These are phyloP conservation scores for Suillus lakei DNA, from an alignment of 768 basidiomycete genomes.

Conservation along the genomic window DNA sequence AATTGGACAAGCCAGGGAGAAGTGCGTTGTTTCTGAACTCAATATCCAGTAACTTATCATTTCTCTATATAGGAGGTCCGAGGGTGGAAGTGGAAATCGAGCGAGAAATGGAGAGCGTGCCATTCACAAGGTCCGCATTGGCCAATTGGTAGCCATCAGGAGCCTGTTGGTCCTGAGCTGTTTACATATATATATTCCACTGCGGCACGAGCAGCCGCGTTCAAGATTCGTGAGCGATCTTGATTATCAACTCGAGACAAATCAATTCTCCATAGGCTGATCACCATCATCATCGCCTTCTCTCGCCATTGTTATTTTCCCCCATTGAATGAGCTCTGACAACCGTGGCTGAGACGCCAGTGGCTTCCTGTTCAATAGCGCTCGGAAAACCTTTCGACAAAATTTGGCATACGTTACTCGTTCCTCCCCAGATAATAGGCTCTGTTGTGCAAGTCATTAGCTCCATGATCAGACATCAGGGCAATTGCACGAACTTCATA, in stretches of 20 bases:
- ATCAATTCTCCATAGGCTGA: conserved; percentile 2
- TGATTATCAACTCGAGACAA: neutral
- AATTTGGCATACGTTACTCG: conserved; percentile 39
- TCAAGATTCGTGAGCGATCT: neutral
- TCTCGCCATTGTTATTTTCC: conserved; percentile 17
- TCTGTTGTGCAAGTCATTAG: conserved; percentile 17
- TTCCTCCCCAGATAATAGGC: conserved; percentile 14
- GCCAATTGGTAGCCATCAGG: conserved; percentile 53
- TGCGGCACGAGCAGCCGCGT: neutral
- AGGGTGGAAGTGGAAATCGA: conserved; percentile 97
- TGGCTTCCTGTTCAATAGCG: conserved; percentile 34
- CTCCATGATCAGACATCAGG: neutral
- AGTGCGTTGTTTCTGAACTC: conserved; percentile 46
- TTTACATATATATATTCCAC: neutral
- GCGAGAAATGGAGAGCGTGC: conserved; percentile 79
- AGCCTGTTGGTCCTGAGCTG: neutral
- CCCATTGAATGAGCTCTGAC: conserved; percentile 38
- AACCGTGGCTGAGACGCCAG: conserved; percentile 40
- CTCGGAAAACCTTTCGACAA: conserved; percentile 37
- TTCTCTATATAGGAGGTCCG: conserved; percentile 58
- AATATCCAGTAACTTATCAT: conserved; percentile 19
- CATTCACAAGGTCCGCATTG: conserved; percentile 54
- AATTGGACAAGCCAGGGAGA: conserved; percentile 63
- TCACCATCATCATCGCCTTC: conserved; percentile 11
- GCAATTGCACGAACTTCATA: conserved; percentile 41